Conservation (phyloP, 495 filamentous ascomycete genomes). For the Xylaria palmicola region DNA sequence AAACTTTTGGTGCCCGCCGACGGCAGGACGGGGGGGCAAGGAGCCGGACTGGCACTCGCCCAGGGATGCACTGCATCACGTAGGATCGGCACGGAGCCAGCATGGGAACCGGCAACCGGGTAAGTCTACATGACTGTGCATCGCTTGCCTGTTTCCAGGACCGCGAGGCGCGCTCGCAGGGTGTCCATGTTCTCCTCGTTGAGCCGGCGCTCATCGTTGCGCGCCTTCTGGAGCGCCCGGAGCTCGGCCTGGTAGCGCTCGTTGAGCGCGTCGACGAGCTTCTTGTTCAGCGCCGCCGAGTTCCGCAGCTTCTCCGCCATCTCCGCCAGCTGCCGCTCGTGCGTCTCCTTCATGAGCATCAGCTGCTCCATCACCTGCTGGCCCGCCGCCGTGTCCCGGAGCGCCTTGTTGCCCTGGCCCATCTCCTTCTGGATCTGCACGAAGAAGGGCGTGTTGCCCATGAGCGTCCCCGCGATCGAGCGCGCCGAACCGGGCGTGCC, state of each 20-base stretch:
- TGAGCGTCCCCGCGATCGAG: slow-evolving; percentile 24
- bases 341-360: slow-evolving; percentile 22
- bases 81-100: no score
- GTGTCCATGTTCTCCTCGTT: slow-evolving; percentile 17
- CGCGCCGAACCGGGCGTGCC: slow-evolving; percentile 29
- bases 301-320: slow-evolving; percentile 25
- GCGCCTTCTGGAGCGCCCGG: slow-evolving; percentile 18
- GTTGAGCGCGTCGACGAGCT: slow-evolving; percentile 19
- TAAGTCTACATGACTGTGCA: slow-evolving; percentile 26
- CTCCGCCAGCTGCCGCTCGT: slow-evolving; percentile 24
- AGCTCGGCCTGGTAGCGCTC: slow-evolving; percentile 20
- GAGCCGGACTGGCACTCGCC: no score
- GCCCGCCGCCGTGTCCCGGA: slow-evolving; percentile 39
- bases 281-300: slow-evolving; percentile 26
- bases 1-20: no score
- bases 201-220: slow-evolving; percentile 17
- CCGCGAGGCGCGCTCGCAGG: slow-evolving; percentile 12
- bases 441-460: slow-evolving; percentile 25
- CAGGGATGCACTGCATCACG: no score
- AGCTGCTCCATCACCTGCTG: slow-evolving; percentile 32
- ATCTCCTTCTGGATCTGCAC: slow-evolving; percentile 42
- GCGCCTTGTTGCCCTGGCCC: slow-evolving; percentile 27
- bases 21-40: no score
- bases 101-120: no score
- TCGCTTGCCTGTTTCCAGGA: slow-evolving; percentile 6